Evolutionary conservation across 2,329 filamentous ascomycete species (phyloP).

Genomic region (Chaetomiaceae sp.): DNA sequence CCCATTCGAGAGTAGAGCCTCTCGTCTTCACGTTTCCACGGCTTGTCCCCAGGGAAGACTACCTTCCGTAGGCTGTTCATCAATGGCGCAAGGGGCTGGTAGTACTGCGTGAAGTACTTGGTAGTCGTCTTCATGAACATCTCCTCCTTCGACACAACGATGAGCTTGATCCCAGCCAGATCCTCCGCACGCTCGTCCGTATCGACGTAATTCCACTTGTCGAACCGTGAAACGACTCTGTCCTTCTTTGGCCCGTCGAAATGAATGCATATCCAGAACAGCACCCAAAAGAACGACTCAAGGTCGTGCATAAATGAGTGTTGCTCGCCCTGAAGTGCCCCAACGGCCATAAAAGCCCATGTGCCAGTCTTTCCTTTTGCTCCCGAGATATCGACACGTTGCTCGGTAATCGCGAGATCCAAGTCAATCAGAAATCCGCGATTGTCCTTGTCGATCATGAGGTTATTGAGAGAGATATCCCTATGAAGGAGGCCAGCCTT

Average conservation of each 20-base stretch:
- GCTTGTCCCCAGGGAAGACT: constrained; percentile 2
- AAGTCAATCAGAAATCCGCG: background rate
- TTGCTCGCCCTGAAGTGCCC: background rate
- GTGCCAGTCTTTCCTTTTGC: background rate
- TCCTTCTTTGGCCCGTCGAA: background rate
- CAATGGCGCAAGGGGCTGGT: constrained; percentile 2
- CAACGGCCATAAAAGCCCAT: background rate
- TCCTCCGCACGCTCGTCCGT: background rate
- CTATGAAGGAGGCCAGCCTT: background rate
- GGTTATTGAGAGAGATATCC: background rate
- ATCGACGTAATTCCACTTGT: background rate
- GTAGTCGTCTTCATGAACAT: background rate
- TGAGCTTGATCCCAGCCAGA: background rate
- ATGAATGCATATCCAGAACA: background rate
- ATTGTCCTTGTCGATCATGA: background rate
- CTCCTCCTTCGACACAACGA: background rate
- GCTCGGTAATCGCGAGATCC: background rate
- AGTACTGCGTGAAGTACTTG: constrained; percentile 4
- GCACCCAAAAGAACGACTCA: background rate
- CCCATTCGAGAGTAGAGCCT: constrained; percentile 7
- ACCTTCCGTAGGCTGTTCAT: constrained; percentile 3
- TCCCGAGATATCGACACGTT: background rate
- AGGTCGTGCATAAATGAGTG: constrained; percentile 4
- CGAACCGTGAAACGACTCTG: background rate
- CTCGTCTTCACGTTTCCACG: constrained; percentile 6